Evolutionary conservation across 2,329 filamentous ascomycete genomes (phyloP), one percentile per base, ranked within the genome.

Genomic region (Biscogniauxia mediterranea): DNA sequence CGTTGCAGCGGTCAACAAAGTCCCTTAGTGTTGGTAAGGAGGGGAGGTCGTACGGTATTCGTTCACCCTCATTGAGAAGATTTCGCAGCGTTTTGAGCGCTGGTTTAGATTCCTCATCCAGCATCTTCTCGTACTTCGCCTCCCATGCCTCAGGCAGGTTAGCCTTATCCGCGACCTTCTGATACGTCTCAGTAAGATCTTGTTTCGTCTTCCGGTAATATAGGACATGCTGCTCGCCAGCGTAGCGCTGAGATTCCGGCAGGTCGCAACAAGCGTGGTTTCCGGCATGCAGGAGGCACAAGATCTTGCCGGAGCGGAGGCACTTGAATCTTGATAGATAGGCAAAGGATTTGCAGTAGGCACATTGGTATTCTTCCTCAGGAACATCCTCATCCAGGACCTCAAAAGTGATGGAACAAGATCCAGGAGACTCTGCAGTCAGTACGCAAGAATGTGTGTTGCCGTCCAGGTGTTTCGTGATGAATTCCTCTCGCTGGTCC

Each of bases 1-100:
- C 93, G 76, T 97, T 96, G 80, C 95, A 98, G 71, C 92, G 89
- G 69, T 97, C 93, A 75, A 99, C 95, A 79, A 96, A 99, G 67
- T 89, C 86, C 77, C 88, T 90, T 69, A 99, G 83, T 69, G 91
- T 86, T 69, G 90, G 85, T 65, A 99, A 84, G 64, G 92, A 93
- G 66, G 89, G 87, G 64, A 99, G 84, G 61, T 92, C 89, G 81
- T 91, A 96, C 61, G 94, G 93, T 71, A 99, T 97, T 76, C 92
- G 93, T 79, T 99, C 95, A 76, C 95, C 95, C 81, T 99, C 95
- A 73, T 89, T 89, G 61, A 98, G 83, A 59, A 99, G 83, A 55
- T 88, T 87, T 66, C 94, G 90, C 69, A 99, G 83, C 68, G 88
- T 83, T 79, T 97, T 98, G 54, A 99, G 84, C 61, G 93, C 89